phyloP scores from a whole-genome alignment of 2,329 filamentous ascomycete species.

The Hypoxylon sp. region DNA sequence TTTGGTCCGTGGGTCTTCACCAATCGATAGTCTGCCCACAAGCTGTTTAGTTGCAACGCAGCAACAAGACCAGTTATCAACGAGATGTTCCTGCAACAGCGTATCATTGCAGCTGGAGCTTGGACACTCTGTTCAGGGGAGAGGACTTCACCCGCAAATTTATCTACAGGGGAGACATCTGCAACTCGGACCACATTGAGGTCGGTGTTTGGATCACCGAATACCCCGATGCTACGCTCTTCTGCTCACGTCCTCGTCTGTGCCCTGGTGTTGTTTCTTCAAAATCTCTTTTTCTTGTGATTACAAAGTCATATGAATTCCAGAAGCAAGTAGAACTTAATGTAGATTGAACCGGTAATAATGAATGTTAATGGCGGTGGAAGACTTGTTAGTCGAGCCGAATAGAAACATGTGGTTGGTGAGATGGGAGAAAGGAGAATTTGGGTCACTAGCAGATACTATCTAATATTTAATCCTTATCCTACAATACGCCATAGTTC shows the following conservation, averaged over 20 bases:
- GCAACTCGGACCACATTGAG: slow-evolving; percentile 30
- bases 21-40: slow-evolving; percentile 13
- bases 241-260: slow-evolving; percentile 26
- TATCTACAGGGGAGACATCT: slow-evolving; percentile 23
- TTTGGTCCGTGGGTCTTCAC: not conserved
- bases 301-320: not conserved
- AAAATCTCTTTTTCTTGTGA: slow-evolving; percentile 17
- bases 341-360: no score
- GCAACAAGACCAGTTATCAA: slow-evolving; percentile 22
- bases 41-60: slow-evolving; percentile 21
- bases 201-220: slow-evolving; percentile 17
- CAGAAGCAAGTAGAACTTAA: not conserved
- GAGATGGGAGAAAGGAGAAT: slow-evolving; percentile 17
- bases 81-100: slow-evolving; percentile 32
- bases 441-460: slow-evolving; percentile 8
- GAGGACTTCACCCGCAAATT: slow-evolving; percentile 3
- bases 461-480: slow-evolving; percentile 6
- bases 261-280: slow-evolving; percentile 23
- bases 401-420: slow-evolving; percentile 7
- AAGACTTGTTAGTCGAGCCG: not conserved
- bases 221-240: slow-evolving; percentile 30
- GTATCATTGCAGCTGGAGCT: slow-evolving; percentile 36
- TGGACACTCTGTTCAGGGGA: slow-evolving; percentile 26
- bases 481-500: slow-evolving; percentile 17
- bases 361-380: not conserved